Conservation (phyloP, 2,329 filamentous ascomycete species). For the Fusarium papillatum region DNA sequence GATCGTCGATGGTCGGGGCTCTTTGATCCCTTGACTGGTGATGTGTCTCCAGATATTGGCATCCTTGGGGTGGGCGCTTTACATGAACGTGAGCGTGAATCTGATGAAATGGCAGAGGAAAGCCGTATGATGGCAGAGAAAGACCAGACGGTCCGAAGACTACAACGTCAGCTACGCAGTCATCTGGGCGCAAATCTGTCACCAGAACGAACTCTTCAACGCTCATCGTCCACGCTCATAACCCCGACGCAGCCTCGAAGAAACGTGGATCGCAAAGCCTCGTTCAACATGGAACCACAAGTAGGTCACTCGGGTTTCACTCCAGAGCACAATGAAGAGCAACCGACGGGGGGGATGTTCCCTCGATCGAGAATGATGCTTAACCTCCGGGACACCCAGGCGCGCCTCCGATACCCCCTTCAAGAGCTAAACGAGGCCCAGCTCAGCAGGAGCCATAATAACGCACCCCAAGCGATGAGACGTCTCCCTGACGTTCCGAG, state of each 20-base stretch:
- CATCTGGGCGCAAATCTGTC: not conserved
- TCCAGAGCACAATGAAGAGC: conserved; percentile 24
- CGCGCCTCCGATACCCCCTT: conserved; percentile 18
- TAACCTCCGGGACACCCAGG: conserved; percentile 25
- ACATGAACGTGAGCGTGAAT: not conserved
- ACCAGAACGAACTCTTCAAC: conserved; percentile 20
- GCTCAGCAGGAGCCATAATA: conserved; percentile 1
- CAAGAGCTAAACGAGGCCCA: not conserved
- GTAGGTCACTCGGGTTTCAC: conserved; percentile 38
- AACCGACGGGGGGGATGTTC: not conserved
- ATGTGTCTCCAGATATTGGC: conserved; percentile 9
- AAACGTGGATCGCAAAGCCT: conserved; percentile 19
- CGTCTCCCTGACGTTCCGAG: conserved; percentile 6
- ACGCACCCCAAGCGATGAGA: conserved; percentile 7
- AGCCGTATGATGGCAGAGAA: not conserved
- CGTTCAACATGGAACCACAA: conserved; percentile 25
- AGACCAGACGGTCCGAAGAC: conserved; percentile 7
- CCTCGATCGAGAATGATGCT: conserved; percentile 30
- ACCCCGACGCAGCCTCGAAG: conserved; percentile 37
- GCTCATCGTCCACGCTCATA: conserved; percentile 27
- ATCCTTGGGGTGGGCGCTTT: conserved; percentile 9
- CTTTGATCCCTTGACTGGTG: conserved; percentile 17
- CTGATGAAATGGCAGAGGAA: not conserved
- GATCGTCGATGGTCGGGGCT: conserved; percentile 29
- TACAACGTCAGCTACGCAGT: conserved; percentile 9